phyloP scores from a whole-genome alignment of 768 basidiomycete genomes.

The Xanthoconium purpureum region DNA sequence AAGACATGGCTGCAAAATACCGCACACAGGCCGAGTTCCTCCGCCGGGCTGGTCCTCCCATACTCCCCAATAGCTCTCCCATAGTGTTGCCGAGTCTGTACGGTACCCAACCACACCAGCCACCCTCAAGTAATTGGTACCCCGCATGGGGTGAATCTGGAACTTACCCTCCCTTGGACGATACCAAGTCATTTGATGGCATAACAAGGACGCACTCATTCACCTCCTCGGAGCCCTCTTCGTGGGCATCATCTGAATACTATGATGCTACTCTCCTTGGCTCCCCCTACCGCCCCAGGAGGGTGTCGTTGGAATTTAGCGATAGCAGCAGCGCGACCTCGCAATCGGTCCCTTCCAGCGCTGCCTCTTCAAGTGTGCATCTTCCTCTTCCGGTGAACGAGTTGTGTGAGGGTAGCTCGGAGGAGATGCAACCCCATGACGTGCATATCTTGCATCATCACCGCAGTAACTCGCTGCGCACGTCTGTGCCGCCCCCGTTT shows the following conservation, averaged over 20 bases:
- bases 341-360: constrained; percentile 50
- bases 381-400: constrained; percentile 39
- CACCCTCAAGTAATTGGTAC: constrained; percentile 21
- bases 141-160: constrained; percentile 26
- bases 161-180: constrained; percentile 25
- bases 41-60: constrained; percentile 30
- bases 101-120: constrained; percentile 14
- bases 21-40: constrained; percentile 45
- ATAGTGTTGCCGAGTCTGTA: constrained; percentile 17
- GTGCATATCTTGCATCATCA: constrained; percentile 15
- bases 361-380: constrained; percentile 50
- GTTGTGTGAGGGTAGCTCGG: constrained; percentile 27
- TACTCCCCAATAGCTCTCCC: constrained; percentile 3
- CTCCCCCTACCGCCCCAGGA: constrained; percentile 30
- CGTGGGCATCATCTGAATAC: constrained; percentile 19
- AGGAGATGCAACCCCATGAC: constrained; percentile 25
- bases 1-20: constrained; percentile 48
- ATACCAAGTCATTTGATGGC: constrained; percentile 28
- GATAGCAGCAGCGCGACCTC: constrained; percentile 44
- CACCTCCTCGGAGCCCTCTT: constrained; percentile 19
- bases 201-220: constrained; percentile 19
- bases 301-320: constrained; percentile 37
- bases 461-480: constrained; percentile 17
- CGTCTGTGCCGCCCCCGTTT: constrained; percentile 11
- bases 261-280: constrained; percentile 20